Conservation (phyloP, 331 rosid genomes). For the Malus hybrid region DNA sequence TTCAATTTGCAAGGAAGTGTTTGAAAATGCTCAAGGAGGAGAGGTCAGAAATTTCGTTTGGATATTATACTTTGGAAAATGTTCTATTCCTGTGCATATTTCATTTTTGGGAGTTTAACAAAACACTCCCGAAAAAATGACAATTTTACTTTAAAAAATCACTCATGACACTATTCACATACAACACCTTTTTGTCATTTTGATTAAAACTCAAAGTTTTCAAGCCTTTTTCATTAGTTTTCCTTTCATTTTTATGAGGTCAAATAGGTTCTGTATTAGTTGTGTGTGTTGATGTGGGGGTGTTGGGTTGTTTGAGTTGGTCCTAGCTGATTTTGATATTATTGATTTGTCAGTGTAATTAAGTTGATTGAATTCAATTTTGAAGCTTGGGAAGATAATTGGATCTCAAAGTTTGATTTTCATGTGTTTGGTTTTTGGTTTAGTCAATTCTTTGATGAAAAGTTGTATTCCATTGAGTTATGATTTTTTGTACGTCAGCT, state of each 20-base stretch:
- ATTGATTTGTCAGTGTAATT: background rate
- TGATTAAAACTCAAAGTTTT: too few species aligned
- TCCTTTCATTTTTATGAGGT: background rate
- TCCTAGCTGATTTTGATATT: background rate
- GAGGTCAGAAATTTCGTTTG: conserved; percentile 51
- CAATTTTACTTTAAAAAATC: too few species aligned
- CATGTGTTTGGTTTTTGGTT: too few species aligned
- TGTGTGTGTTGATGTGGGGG: background rate
- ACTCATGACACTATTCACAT: too few species aligned
- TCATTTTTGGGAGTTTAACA: background rate
- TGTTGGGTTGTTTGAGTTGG: background rate
- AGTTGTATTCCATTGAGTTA: too few species aligned
- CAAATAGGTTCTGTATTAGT: background rate
- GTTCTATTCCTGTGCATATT: background rate
- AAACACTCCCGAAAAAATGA: too few species aligned
- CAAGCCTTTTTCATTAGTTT: too few species aligned
- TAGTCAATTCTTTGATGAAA: too few species aligned
- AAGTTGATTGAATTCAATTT: background rate
- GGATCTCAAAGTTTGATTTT: background rate
- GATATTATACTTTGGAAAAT: conserved; percentile 57
- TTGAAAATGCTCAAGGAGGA: conserved; percentile 80
- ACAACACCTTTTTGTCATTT: too few species aligned
- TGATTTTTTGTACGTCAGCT: too few species aligned
- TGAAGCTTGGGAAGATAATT: background rate
- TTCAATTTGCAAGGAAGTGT: conserved; percentile 59